Evolutionary conservation across 2,329 filamentous ascomycete genomes (phyloP).

Genomic region (Monosporascus sp.): DNA sequence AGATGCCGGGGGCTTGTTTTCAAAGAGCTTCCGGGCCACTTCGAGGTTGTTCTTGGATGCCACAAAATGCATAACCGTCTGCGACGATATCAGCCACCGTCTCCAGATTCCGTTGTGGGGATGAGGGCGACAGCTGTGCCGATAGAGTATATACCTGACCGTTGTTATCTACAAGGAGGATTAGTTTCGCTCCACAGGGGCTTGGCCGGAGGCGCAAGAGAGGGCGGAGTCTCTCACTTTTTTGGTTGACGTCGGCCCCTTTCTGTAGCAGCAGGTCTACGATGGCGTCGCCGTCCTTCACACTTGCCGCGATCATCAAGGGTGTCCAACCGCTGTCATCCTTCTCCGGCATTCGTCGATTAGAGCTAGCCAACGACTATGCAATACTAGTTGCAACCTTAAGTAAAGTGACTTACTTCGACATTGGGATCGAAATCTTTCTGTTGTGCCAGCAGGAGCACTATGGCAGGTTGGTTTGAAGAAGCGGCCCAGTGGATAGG

Average conservation of each 20-base stretch:
- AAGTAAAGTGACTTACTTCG: conserved; percentile 44
- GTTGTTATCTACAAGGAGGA: conserved; percentile 47
- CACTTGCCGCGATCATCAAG: conserved; percentile 75
- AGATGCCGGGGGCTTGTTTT: conserved; percentile 64
- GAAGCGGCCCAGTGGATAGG: conserved; percentile 93
- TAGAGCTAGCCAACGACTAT: not conserved
- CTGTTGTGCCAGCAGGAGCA: conserved; percentile 63
- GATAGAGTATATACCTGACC: conserved; percentile 48
- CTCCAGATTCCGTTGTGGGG: not conserved
- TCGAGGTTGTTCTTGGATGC: conserved; percentile 87
- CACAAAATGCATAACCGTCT: conserved; percentile 89
- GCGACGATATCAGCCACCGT: conserved; percentile 2
- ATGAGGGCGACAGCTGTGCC: not conserved
- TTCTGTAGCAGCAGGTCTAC: conserved; percentile 64
- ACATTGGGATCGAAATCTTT: conserved; percentile 80
- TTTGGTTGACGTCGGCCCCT: conserved; percentile 68
- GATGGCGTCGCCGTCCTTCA: conserved; percentile 66
- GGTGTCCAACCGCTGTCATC: conserved; percentile 80
- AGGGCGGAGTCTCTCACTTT: conserved; percentile 43
- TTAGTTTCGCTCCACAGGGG: not conserved
- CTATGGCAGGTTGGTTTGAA: conserved; percentile 72
- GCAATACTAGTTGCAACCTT: no score
- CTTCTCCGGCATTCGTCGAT: conserved; percentile 14
- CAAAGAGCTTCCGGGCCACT: conserved; percentile 71
- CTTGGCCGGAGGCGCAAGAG: not conserved